Conservation (phyloP, 106 monocot species). For the Chionographis japonica region DNA sequence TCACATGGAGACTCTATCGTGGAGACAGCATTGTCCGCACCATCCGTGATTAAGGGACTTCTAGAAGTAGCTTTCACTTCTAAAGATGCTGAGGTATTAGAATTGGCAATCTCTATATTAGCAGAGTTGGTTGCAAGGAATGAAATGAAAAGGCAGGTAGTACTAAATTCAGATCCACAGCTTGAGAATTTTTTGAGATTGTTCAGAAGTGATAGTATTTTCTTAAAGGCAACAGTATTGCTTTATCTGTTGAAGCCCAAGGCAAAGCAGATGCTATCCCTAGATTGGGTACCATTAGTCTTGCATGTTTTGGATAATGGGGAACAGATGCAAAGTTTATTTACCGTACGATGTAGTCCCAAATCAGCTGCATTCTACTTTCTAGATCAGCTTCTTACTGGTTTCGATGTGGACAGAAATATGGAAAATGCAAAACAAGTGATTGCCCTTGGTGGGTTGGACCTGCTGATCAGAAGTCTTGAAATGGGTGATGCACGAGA, state of each 20-base stretch:
- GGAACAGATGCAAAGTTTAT: conserved; percentile 42
- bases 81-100: conserved; percentile 62
- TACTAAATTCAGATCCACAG: conserved; percentile 68
- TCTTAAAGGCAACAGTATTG: conserved; percentile 54
- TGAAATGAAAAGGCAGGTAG: conserved; percentile 57
- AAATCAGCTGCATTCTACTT: conserved; percentile 67
- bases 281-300: conserved; percentile 66
- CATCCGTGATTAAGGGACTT: conserved; percentile 62
- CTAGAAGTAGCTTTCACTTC: conserved; percentile 63
- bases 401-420: conserved; percentile 74
- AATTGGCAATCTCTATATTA: conserved; percentile 46
- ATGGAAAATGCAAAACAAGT: conserved; percentile 74
- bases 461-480: conserved; percentile 45
- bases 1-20: conserved; percentile 33
- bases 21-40: conserved; percentile 36
- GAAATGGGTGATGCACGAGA: conserved; percentile 53
- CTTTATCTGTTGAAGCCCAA: conserved; percentile 66
- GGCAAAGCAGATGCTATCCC: conserved; percentile 73
- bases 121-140: conserved; percentile 53
- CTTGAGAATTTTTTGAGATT: conserved; percentile 69
- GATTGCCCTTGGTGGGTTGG: conserved; percentile 57
- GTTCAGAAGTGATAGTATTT: conserved; percentile 36
- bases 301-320: conserved; percentile 53
- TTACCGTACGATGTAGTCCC: conserved; percentile 52
- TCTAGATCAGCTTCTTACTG: conserved; percentile 64